A percentile compares a stretch with the other conserved stretches of the same genome.
Evolutionary conservation across 2,329 filamentous ascomycete genomes (phyloP).

Genomic region (Stachybotrys echinatus): DNA sequence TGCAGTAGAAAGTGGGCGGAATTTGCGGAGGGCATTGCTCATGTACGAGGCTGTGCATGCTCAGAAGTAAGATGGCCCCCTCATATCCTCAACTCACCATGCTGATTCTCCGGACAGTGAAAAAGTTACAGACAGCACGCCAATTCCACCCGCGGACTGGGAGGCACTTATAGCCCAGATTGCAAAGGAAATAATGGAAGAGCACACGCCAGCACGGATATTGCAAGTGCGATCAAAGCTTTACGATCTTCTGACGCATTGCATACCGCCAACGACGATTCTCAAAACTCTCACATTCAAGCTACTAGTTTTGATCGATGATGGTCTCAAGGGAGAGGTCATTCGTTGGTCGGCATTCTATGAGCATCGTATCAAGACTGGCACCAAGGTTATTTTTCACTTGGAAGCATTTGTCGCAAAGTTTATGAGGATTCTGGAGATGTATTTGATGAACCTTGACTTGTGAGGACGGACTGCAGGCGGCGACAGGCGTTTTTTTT

Average conservation of each 20-base stretch:
- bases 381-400: constrained; percentile 96
- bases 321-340: constrained; percentile 83
- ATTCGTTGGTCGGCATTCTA: constrained; percentile 97
- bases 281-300: constrained; percentile 95
- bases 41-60: constrained; percentile 98
- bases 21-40: constrained; percentile 80
- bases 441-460: constrained; percentile 85
- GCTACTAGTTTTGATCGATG: constrained; percentile 80
- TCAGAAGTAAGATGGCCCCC: constrained; percentile 67
- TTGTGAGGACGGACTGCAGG: constrained; percentile 32
- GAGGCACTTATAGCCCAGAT: constrained; percentile 85
- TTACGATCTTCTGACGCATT: constrained; percentile 96
- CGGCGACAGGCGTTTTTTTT: constrained; percentile 19
- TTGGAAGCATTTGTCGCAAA: constrained; percentile 97
- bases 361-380: constrained; percentile 88
- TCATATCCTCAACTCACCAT: not conserved
- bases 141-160: constrained; percentile 94
- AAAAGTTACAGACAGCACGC: constrained; percentile 79
- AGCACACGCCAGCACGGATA: constrained; percentile 86
- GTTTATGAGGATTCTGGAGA: constrained; percentile 94
- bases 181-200: constrained; percentile 87
- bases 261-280: constrained; percentile 91
- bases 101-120: constrained; percentile 56
- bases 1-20: constrained; percentile 84
- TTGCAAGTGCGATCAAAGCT: constrained; percentile 85